Evolutionary conservation across 331 rosid species (phyloP), one percentile per base, ranked within the genome.

Genomic region (Saraca asoca): DNA sequence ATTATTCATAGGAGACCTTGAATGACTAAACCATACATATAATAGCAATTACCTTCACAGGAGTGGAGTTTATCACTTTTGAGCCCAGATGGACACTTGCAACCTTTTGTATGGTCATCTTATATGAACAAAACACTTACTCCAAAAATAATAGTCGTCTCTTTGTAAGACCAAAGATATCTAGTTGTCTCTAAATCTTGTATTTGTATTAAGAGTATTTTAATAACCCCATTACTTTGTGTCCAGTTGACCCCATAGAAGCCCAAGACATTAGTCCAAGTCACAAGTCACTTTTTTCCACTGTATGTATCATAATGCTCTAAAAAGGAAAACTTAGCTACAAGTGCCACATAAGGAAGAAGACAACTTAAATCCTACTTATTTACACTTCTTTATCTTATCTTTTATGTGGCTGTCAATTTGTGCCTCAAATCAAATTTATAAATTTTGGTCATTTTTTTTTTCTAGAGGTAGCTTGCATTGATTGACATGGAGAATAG

Each of bases 41-140:
- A 46, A 49, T 9, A 19, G 75, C 2, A 56, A 66, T 72, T 85
- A 94, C 99, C 99, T 81, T 90, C 88, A 60, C 99, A 94, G 46
- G 70, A 75, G 39, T 63, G 41, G 46, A 78, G 83, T 70, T 97
- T 97, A 18, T 94, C 95, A 2, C 99, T 97, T 74, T 12, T 83
- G 77, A 94, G 90, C 46, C 99, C 99, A 12, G 82, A 80, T 4
- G 99, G 99, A 73, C 99, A 94, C 56, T 70, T 80, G 75, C 99
- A 94, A 51, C 87, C 95, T 54, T 86, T 83, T 42, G 82, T 79
- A 69, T 52, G 84, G 65, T 81, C 91, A 77, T 86, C 92, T 96
- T 90, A 80, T 33, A 17, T n/a, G n/a, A n/a, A n/a, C n/a, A n/a
- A 62, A 69, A 35, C 70, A 77, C 70, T 64, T 7, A 42, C 41